A percentile compares a stretch with the other conserved stretches of the same genome.
Evolutionary conservation across 768 basidiomycete species (phyloP).

Genomic region (Leccinum truebloodii): DNA sequence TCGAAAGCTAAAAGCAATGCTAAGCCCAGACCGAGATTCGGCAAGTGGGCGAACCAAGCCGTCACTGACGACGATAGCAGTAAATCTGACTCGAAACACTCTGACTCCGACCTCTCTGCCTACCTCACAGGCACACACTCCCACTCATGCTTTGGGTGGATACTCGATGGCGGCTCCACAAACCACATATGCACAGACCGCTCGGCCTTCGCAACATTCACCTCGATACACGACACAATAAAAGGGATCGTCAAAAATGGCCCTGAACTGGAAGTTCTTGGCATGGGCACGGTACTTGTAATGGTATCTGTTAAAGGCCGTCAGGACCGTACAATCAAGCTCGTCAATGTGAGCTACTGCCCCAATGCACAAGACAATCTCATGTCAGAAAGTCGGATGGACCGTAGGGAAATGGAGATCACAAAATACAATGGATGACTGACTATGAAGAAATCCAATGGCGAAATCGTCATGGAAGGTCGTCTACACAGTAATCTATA

Average conservation of each 20-base stretch:
- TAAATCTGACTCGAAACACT: not conserved
- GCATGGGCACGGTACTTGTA: not conserved
- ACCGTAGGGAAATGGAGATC: conserved; percentile 8
- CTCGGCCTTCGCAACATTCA: conserved; percentile 2
- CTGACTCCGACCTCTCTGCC: not conserved
- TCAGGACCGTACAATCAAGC: conserved; percentile 2
- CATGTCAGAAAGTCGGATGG: conserved; percentile 10
- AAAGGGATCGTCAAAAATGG: conserved; percentile 13
- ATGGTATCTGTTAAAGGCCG: not conserved
- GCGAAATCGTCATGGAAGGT: conserved; percentile 10
- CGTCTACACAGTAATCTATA: conserved; percentile 8
- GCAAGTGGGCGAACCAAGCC: not conserved
- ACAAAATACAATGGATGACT: not conserved
- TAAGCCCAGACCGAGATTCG: not conserved
- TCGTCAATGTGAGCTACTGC: conserved; percentile 10
- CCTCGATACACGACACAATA: not conserved
- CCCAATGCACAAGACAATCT: conserved; percentile 8
- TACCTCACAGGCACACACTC: not conserved
- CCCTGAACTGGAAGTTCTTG: not conserved
- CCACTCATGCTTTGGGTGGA: conserved; percentile 8
- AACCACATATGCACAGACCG: not conserved
- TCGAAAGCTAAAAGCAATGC: not conserved
- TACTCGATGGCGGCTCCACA: conserved; percentile 2
- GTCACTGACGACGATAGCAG: not conserved
- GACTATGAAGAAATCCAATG: not conserved